A percentile compares a stretch with the other conserved stretches of the same genome.
These are phyloP conservation scores for Podaxis sp. DNA, from an alignment of 768 basidiomycete species.

Conservation along the genomic window DNA sequence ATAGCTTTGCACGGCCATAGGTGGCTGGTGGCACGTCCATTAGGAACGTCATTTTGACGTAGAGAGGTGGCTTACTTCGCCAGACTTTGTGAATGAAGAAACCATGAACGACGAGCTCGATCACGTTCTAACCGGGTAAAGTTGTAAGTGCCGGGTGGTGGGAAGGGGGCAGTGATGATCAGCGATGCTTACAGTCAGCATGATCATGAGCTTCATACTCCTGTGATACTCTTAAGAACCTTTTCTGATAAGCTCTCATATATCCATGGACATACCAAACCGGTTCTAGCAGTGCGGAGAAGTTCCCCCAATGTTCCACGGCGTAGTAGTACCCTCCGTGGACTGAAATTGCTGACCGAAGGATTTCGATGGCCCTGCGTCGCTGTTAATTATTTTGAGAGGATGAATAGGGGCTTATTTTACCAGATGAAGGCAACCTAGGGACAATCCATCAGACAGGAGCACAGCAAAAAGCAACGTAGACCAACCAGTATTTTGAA, in stretches of 20 bases:
- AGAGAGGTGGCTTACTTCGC: background rate
- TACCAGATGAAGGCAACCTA: conserved; percentile 10
- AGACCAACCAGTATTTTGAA: conserved; percentile 3
- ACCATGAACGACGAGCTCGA: conserved; percentile 9
- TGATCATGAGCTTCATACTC: conserved; percentile 14
- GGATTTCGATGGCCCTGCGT: conserved; percentile 1
- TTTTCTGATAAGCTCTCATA: background rate
- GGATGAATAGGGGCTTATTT: background rate
- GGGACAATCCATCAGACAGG: background rate
- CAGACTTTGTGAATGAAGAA: conserved; percentile 14
- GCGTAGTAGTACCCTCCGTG: conserved; percentile 12
- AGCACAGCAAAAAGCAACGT: background rate
- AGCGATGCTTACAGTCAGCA: conserved; percentile 5
- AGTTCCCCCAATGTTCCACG: conserved; percentile 10
- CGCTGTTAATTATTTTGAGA: background rate
- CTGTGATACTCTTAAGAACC: background rate
- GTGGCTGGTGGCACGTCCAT: background rate
- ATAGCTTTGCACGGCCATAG: background rate
- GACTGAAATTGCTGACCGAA: conserved; percentile 8
- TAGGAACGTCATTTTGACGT: background rate
- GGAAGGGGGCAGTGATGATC: background rate
- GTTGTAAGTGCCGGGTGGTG: background rate
- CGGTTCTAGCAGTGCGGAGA: background rate
- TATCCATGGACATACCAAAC: background rate
- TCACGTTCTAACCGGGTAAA: background rate